These are phyloP conservation scores for Talaromyces pinophilus DNA, from an alignment of 2,329 filamentous ascomycete genomes.

Conservation along the genomic window DNA sequence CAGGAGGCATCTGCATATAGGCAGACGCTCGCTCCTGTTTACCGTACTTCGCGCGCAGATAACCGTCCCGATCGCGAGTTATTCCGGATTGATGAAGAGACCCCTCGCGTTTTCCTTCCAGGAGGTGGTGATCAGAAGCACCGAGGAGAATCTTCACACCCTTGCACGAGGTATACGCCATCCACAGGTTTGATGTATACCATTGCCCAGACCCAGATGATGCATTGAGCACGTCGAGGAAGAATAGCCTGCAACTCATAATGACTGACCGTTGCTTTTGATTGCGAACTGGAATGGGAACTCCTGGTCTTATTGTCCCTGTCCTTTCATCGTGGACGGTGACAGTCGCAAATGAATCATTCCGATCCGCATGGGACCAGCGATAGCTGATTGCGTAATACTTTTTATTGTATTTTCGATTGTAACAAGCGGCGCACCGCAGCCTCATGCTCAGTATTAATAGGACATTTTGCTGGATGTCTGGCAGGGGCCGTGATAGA, in stretches of 20 bases:
- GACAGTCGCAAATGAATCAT: neutral
- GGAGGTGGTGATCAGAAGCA: neutral
- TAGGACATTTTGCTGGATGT: neutral
- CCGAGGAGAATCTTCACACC: neutral
- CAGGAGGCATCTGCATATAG: neutral
- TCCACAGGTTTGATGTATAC: neutral
- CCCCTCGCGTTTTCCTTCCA: neutral
- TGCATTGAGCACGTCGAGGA: slow-evolving; percentile 12
- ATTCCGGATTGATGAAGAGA: neutral
- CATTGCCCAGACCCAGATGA: neutral
- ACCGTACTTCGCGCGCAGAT: neutral
- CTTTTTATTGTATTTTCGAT: neutral
- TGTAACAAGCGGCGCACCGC: neutral
- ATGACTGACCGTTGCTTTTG: neutral
- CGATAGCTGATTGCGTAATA: slow-evolving; percentile 10
- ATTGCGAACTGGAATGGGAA: neutral
- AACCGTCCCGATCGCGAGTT: slow-evolving; percentile 1
- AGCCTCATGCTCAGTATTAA: slow-evolving; percentile 1
- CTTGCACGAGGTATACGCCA: slow-evolving; percentile 2
- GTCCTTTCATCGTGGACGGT: neutral
- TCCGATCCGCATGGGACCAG: neutral
- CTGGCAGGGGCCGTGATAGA: slow-evolving; percentile 6
- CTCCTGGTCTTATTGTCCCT: neutral
- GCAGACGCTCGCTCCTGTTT: neutral
- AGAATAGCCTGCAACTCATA: slow-evolving; percentile 1